Evolutionary conservation across 768 basidiomycete genomes (phyloP), one percentile per base, ranked within the genome.

Genomic region (Rhizopogon salebrosus): DNA sequence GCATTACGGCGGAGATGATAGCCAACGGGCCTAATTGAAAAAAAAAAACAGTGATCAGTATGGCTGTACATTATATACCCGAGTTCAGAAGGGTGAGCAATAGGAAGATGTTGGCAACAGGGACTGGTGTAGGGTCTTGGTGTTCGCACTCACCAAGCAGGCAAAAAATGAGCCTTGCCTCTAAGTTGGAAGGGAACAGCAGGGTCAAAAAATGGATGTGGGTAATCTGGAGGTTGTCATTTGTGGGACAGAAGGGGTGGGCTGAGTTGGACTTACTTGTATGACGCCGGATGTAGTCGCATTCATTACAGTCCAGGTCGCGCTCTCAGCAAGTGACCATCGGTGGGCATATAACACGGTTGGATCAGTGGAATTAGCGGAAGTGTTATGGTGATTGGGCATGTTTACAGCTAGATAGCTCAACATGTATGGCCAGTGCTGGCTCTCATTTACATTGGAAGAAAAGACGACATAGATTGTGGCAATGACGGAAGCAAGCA

Each of bases 121-220:
- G n/a, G n/a, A n/a, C 26, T 31, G 27, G 14, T 3, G 35, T 14
- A 20, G 16, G 7, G 8, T 29, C 13, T 34, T 36, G 10, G 8
- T 14, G 36, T 9, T 24, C 8, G n/a, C 20, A 72, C 76, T 37
- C 57, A 86, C 87, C 92, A 16, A 99, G 80, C 9, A 98, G 77
- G 38, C 81, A 72, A 62, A 92, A 87, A 42, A 99, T 92, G 36
- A 99, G 80, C 31, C 86, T 74, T 3, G 84, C 87, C 72, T 98
- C 97, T 22, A 95, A 79, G 23, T 80, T 74, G 20, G 95, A 98
- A 6, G 97, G 97, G 66, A 91, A 99, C 9, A 99, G 77, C 10
- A 98, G 78, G 6, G 97, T 95, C 50, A 99, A 77, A 69, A 98
- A 98, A 68, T 98, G 97, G 46, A 99, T 97, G 65, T 98, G 95